Percentiles rank a stretch among this genome's conserved stretches.
Conservation (phyloP, 78 protist species). For the Diacronema lutheri region DNA sequence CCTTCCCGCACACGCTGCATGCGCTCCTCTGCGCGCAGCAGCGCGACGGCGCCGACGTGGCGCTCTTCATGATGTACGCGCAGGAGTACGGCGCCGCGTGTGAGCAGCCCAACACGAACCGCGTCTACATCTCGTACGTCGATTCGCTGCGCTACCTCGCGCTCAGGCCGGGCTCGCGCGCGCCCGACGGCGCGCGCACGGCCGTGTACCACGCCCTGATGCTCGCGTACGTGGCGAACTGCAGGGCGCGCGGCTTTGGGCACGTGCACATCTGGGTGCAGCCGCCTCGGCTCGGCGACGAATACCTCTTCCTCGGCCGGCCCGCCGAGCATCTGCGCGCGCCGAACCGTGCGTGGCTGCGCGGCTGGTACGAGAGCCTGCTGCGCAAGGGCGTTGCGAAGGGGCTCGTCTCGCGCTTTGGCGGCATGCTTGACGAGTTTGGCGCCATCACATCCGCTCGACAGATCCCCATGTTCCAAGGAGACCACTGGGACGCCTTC, state of each 20-base stretch:
- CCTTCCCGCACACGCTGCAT: not conserved
- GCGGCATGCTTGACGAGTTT: not conserved
- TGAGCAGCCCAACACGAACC: conserved; percentile 45
- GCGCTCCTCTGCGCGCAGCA: not conserved
- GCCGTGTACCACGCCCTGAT: conserved; percentile 27
- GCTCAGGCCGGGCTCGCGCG: not conserved
- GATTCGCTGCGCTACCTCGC: conserved; percentile 31
- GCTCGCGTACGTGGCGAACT: conserved; percentile 16
- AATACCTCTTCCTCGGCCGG: conserved; percentile 53
- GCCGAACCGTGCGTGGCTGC: conserved; percentile 51
- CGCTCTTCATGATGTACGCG: conserved; percentile 44
- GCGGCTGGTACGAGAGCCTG: conserved; percentile 41
- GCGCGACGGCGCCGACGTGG: conserved; percentile 32
- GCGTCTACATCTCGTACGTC: conserved; percentile 52
- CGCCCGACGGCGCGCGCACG: conserved; percentile 27
- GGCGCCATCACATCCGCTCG: not conserved
- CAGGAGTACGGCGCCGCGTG: conserved; percentile 53
- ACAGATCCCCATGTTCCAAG: conserved; percentile 17
- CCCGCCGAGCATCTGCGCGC: conserved; percentile 29
- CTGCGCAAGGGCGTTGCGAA: not conserved
- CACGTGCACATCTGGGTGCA: conserved; percentile 53
- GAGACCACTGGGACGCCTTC: conserved; percentile 19
- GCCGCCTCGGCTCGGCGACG: conserved; percentile 58
- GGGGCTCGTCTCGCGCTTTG: not conserved
- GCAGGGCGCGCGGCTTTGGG: conserved; percentile 20